Base-by-base conservation (phyloP, 495 filamentous ascomycete genomes). In the Lepidopterella palustris region DNA sequence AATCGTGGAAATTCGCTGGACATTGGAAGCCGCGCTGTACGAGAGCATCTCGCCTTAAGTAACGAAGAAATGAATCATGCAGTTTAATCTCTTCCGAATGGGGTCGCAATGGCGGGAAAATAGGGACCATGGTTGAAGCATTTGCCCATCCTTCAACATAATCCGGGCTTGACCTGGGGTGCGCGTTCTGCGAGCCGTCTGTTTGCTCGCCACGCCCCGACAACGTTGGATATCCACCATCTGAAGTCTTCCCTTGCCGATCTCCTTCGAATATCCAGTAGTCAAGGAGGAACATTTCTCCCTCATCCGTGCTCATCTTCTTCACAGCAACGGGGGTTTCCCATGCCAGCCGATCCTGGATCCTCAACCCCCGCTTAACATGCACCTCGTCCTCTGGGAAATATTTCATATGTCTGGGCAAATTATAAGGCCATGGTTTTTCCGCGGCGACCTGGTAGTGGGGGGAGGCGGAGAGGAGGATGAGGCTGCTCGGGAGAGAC, bases 231-330 rank as follows among this genome's bases (percentile, higher is more conserved):
- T 20, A 11, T 24, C 47, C 24, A 11, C 47, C 1, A 11, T 50
- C 20, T 50, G 5, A 13, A 6, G 5, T 21, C 18, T 54, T n/a
- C 58, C 13, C 39, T 61, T 66, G 25, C 35, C 35, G 6, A 47
- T 66, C 63, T 10, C 42, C 57, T 20, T 63, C 75, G 56, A 84
- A 85, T 27, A 75, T 70, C 84, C 85, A 82, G 70, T 85, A 83
- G 20, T 82, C 75, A 45, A 80, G 76, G 64, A 85, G 85, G 74
- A 97, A 92, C 76, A 92, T 97, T 70, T 95, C 89, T 32, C 87
- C 85, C 59, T 88, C 83, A 69, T 96, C 88, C 4, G 70, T 74
- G 50, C 81, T 84, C 89, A 96, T 96, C 68, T 96, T 97, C 55
- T 76, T 73, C 21, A 89, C 73, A 13, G 71, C 80, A 11, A 75